Evolutionary conservation across 352 stramenopile species (phyloP), one percentile per base, ranked within the genome.

Genomic region (Blastocystis sp.): DNA sequence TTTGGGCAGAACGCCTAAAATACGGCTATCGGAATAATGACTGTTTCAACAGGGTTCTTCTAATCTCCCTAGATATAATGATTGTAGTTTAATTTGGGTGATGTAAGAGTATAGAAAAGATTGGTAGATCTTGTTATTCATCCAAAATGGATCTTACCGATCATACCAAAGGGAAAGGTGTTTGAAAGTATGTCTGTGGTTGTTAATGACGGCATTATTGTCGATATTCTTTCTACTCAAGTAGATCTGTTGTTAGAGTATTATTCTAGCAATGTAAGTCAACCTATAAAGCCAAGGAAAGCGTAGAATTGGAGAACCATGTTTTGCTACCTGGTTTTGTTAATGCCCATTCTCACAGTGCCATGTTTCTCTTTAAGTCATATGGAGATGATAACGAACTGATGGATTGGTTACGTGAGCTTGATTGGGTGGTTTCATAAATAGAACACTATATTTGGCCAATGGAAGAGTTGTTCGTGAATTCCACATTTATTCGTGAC

Each of bases 311-410:
- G 17, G 57, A 59, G 3, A 76, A 93, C n/a, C 93, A 95, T 91
- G 94, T 95, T 40, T 87, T 96, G 15, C 92, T 94, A 51, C 94
- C 94, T 0, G 94, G 94, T 1, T 92, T 96, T 27, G 90, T 96
- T 30, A 96, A 96, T 77, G 89, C 92, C 69, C 94, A 96, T 91
- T 95, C 94, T 69, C 94, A 96, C 78, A 91, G 93, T 15, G 90
- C 93, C 59, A 95, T 96, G 93, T 94, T 92, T 60, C 91, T 95
- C 48, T 90, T 96, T 57, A 93, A 93, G 40, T 94, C 94, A 0
- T 92, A 96, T 57, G 92, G 92, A 22, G 94, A 96, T 84, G 94
- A 96, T 91, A 95, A 95, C 81, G 90, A 91, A 48, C 91, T 96
- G 37, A 93, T 91, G 40, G 92, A 95, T 80, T 96, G 94, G 94